Evolutionary conservation across 139 green algal species (phyloP).

Genomic region (Chlorella sp.): DNA sequence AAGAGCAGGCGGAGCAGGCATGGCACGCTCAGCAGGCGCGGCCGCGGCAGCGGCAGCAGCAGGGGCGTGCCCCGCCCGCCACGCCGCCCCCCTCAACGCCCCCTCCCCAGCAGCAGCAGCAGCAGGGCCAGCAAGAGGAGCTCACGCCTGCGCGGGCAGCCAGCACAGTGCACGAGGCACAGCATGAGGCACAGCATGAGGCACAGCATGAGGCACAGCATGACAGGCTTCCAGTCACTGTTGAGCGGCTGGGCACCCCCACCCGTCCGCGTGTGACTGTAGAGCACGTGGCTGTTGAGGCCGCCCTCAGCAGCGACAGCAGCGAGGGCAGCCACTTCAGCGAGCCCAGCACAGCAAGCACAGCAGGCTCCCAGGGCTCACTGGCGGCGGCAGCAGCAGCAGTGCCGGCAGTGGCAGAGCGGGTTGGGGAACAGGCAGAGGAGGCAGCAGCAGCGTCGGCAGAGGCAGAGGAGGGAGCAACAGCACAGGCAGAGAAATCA

Average conservation of each 20-base stretch:
- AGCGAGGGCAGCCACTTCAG: not conserved
- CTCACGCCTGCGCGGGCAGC: not conserved
- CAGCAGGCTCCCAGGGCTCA: too few relatives aligned
- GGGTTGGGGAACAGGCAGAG: too few relatives aligned
- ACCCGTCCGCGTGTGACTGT: not conserved
- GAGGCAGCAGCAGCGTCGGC: not conserved
- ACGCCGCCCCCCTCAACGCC: not conserved
- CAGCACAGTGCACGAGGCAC: not conserved
- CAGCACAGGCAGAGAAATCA: not conserved
- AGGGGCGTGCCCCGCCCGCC: not conserved
- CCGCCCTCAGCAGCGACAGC: not conserved
- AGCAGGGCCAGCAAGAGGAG: not conserved
- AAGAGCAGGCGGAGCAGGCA: constrained; percentile 18
- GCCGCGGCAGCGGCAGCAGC: not conserved
- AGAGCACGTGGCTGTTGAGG: not conserved
- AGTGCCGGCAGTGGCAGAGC: not conserved
- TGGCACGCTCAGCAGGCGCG: not conserved
- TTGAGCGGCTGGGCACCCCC: not conserved
- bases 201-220: not conserved
- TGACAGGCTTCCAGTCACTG: not conserved
- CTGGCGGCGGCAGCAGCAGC: not conserved
- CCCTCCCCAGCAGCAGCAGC: not conserved
- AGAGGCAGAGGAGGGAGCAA: not conserved
- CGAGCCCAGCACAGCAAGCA: not conserved
- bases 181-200: not conserved